Conservation (phyloP, 345 rosid genomes). For the Corymbia maculata region DNA sequence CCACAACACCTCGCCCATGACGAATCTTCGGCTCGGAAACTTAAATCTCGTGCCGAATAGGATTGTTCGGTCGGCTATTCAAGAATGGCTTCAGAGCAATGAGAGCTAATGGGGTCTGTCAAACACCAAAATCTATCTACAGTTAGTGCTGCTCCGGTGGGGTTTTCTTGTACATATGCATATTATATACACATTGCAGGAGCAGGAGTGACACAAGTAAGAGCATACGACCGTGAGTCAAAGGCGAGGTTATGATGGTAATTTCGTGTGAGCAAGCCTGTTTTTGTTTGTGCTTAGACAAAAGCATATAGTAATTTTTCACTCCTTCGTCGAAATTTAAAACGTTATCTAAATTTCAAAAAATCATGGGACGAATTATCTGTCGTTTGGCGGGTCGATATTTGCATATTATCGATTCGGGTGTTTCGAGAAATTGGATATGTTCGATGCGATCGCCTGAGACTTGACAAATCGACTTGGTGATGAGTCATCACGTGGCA, state of each 20-base stretch:
- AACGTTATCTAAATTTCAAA: not conserved
- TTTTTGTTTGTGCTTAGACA: not conserved
- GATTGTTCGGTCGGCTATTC: conserved; percentile 47
- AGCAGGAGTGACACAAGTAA: not conserved
- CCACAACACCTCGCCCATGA: conserved; percentile 74
- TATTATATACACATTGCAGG: not conserved
- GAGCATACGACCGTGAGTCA: not conserved
- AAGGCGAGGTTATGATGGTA: not conserved
- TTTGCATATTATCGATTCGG: too few relatives aligned
- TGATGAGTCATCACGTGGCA: too few relatives aligned
- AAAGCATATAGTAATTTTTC: not conserved
- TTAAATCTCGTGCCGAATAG: conserved; percentile 35
- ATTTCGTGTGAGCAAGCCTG: not conserved
- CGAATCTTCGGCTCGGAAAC: conserved; percentile 35
- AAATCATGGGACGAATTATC: not conserved
- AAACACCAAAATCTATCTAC: not conserved
- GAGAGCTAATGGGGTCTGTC: not conserved
- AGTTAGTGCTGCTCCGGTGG: not conserved
- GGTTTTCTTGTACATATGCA: not conserved
- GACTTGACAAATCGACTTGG: not conserved
- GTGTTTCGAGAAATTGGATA: not conserved
- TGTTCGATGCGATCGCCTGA: not conserved
- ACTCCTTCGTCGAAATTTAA: not conserved
- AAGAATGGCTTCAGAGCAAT: conserved; percentile 34
- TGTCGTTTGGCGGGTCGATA: too few relatives aligned